Evolutionary conservation across 75 land plant genomes (phyloP).

Genomic region (Cryptomeria japonica): DNA sequence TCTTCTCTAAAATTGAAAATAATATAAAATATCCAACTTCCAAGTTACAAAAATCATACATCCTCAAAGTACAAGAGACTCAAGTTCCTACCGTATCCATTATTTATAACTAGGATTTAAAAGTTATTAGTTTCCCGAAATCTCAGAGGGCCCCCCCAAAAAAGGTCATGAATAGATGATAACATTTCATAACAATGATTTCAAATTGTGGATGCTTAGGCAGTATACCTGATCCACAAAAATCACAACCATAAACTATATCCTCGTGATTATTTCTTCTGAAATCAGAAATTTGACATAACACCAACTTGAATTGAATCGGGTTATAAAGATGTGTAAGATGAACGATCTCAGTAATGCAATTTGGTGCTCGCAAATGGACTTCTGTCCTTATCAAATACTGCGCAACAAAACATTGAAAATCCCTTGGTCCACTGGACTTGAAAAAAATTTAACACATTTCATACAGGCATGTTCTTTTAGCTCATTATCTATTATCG

Average conservation of each 20-base stretch:
- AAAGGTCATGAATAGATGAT: not conserved
- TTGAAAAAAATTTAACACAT: not conserved
- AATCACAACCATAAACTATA: not conserved
- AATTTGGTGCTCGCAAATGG: not conserved
- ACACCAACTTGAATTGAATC: not conserved
- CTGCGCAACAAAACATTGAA: not conserved
- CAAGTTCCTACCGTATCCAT: not conserved
- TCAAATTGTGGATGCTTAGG: not conserved
- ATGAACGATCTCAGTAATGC: not conserved
- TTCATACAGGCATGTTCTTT: not conserved
- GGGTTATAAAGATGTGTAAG: not conserved
- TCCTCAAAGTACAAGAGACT: too few species aligned
- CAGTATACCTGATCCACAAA: not conserved
- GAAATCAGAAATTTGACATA: not conserved
- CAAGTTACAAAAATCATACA: too few species aligned
- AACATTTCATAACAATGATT: not conserved
- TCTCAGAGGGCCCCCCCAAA: not conserved
- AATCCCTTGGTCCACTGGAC: not conserved
- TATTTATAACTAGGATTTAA: too few species aligned
- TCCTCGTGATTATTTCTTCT: not conserved
- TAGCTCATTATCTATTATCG: not conserved
- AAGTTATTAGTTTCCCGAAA: not conserved
- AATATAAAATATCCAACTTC: too few species aligned
- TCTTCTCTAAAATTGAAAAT: too few species aligned
- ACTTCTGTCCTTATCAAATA: slow-evolving; percentile 1